Base-by-base conservation (phyloP, 2,329 filamentous ascomycete genomes). In the Aspergillus ochraceus region DNA sequence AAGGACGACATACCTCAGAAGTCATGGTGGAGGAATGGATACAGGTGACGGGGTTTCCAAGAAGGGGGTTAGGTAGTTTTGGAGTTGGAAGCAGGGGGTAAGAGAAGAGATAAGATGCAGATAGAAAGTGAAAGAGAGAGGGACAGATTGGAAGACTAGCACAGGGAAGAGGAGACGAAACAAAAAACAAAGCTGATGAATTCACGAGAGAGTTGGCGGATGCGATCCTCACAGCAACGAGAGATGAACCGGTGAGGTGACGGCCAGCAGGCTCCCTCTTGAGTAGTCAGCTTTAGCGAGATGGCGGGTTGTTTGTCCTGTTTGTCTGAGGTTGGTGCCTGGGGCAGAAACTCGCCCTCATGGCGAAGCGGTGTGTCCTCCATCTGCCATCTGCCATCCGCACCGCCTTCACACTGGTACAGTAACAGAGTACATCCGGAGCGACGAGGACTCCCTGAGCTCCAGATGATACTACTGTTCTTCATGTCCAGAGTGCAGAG, bases 1-100 rank as follows among this genome's bases (percentile, higher is more conserved):
- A 65, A 68, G 64, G 66, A 81, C 60, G 64, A 73, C 84, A 73
- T 84, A 88, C 85, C 81, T 88, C 85, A 79, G 83, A 84, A 77
- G 83, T 82, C 85, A 87, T 87, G 75, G 73, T 84, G 76, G 71
- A 68, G 68, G 36, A n/a, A 64, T 65, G 68, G 61, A 60, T 90
- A 87, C 85, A 65, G 63, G 57, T 64, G 59, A 57, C 52, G 55
- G 56, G 59, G 46, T 59, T 42, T 57, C 55, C 49, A 60, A 57
- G 55, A 55, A 65, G 62, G 59, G 59, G 65, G 60, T 60, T 66
- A 63, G 68, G 66, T 65, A 63, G 58, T 66, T 66, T 59, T 62
- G 61, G 58, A 68, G 36, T 17, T n/a, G 58, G 58, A 32, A 52
- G 60, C 56, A 55, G 52, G 53, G 30, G 54, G 60, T 49, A 52